Conservation (phyloP, 176 grass and related monocot species). For the Oryza punctata region DNA sequence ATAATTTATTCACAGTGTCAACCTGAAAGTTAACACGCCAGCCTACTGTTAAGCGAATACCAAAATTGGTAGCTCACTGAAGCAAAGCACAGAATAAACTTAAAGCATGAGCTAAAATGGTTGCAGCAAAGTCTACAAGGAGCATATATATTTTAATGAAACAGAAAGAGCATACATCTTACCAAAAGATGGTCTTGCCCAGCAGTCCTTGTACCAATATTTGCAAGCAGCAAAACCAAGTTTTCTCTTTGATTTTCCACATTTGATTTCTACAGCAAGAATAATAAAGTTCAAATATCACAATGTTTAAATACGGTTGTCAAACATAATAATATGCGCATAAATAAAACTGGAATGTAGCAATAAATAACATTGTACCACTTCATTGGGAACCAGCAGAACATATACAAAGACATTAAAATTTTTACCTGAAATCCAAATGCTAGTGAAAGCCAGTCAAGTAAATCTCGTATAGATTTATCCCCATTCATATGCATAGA, state of each 20-base stretch:
- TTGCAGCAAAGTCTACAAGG: constrained; percentile 3
- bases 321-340: constrained; percentile 33
- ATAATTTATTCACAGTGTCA: constrained; percentile 42
- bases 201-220: constrained; percentile 52
- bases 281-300: constrained; percentile 5
- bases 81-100: background rate
- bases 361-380: background rate
- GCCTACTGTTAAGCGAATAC: constrained; percentile 16
- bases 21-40: constrained; percentile 42
- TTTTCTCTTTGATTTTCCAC: constrained; percentile 81
- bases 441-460: constrained; percentile 72
- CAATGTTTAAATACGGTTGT: constrained; percentile 5
- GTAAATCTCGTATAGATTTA: constrained; percentile 55
- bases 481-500: constrained; percentile 23
- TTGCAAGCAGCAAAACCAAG: constrained; percentile 74
- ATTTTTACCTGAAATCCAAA: constrained; percentile 72
- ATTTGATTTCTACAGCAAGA: constrained; percentile 56
- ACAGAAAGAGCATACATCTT: constrained; percentile 30
- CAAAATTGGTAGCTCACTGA: constrained; percentile 6
- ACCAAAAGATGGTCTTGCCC: constrained; percentile 44
- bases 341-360: background rate
- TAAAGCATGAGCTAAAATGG: constrained; percentile 12
- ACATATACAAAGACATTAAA: constrained; percentile 12
- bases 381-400: constrained; percentile 17
- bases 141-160: constrained; percentile 24